These are phyloP conservation scores for Helminthosporium solani DNA, from an alignment of 2,329 filamentous ascomycete species.

Conservation along the genomic window DNA sequence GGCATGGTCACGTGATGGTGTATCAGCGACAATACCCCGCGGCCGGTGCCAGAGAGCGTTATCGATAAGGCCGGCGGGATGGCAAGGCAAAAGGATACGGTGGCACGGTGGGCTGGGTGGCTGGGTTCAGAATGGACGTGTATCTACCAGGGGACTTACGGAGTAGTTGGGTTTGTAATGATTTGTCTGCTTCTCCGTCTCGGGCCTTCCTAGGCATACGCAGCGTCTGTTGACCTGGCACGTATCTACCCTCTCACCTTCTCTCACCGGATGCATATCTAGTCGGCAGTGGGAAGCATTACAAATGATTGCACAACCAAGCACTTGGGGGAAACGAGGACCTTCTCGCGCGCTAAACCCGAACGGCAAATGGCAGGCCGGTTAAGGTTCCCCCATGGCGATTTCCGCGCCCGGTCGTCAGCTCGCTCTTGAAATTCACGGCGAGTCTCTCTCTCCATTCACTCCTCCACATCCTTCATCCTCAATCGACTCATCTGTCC, in stretches of 20 bases:
- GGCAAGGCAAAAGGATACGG: neutral
- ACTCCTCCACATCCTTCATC: neutral
- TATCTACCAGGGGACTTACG: too few relatives aligned
- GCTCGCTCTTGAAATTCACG: constrained; percentile 8
- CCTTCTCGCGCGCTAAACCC: constrained; percentile 18
- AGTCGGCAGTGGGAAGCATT: constrained; percentile 28
- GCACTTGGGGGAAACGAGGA: constrained; percentile 18
- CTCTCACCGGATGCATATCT: constrained; percentile 20
- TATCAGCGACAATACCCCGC: neutral
- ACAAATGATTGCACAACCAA: constrained; percentile 15
- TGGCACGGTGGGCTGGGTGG: too few relatives aligned
- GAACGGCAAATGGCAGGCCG: constrained; percentile 17
- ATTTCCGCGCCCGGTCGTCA: constrained; percentile 5
- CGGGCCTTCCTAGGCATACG: too few relatives aligned
- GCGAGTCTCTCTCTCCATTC: neutral
- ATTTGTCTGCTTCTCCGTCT: too few relatives aligned
- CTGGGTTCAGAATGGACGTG: too few relatives aligned
- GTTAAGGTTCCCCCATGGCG: constrained; percentile 2
- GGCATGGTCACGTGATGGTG: constrained; percentile 1
- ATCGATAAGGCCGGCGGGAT: constrained; percentile 15
- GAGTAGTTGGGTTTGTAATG: too few relatives aligned
- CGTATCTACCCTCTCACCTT: too few relatives aligned
- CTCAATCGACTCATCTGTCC: neutral
- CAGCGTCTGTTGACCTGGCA: too few relatives aligned
- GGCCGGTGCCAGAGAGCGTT: neutral